phyloP scores from a whole-genome alignment of 768 basidiomycete species.

The Baorangia bicolor region DNA sequence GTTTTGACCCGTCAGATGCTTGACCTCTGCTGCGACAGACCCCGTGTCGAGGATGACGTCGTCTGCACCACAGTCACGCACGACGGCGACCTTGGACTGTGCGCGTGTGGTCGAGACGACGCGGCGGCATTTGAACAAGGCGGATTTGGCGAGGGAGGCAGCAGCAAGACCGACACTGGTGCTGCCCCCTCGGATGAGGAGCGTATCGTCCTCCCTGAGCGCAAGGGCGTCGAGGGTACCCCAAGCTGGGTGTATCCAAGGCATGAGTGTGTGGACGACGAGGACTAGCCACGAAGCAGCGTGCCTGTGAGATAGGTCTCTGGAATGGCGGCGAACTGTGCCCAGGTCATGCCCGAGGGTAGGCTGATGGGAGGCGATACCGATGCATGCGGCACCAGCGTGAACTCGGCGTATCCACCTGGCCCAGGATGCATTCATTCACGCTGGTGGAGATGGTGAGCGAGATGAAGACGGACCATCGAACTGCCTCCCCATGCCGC shows the following conservation, averaged over 20 bases:
- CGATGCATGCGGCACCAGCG: constrained; percentile 22
- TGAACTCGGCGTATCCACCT: constrained; percentile 22
- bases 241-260: not conserved
- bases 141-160: not conserved
- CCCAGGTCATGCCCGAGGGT: not conserved
- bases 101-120: not conserved
- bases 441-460: not conserved
- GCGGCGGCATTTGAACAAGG: not conserved
- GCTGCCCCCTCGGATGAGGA: not conserved
- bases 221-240: not conserved
- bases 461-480: not conserved
- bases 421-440: not conserved
- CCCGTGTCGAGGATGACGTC: not conserved
- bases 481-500: not conserved
- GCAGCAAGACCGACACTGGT: not conserved
- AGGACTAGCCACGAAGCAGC: not conserved
- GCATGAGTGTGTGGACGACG: not conserved
- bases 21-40: not conserved
- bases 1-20: too few relatives aligned
- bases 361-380: constrained; percentile 21
- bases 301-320: not conserved
- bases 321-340: not conserved
- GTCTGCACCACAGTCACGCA: not conserved
- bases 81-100: not conserved
- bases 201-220: not conserved